A percentile compares a stretch with the other conserved stretches of the same genome.
These are phyloP conservation scores for Sisymbrium altissimum DNA, from an alignment of 345 rosid species.

Conservation along the genomic window DNA sequence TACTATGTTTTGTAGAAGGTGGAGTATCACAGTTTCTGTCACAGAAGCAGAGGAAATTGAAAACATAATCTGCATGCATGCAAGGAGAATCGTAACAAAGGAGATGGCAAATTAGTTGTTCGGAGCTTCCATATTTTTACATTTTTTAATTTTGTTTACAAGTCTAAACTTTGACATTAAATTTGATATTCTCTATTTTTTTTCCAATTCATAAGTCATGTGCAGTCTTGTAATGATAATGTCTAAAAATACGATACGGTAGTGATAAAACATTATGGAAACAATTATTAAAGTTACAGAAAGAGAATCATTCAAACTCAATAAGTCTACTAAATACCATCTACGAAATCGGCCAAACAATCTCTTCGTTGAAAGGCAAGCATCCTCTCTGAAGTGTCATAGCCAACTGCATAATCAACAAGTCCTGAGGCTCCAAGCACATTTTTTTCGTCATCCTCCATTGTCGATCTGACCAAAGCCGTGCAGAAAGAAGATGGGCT, in stretches of 20 bases:
- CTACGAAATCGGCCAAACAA: conserved; percentile 33
- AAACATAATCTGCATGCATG: too few species aligned
- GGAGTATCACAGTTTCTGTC: too few species aligned
- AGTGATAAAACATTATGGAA: not conserved
- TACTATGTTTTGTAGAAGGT: too few species aligned
- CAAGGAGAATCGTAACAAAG: too few species aligned
- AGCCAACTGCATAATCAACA: conserved; percentile 30
- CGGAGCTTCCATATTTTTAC: too few species aligned
- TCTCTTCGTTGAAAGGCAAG: conserved; percentile 29
- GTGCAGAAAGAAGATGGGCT: conserved; percentile 28
- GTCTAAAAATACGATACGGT: not conserved
- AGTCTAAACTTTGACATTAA: too few species aligned
- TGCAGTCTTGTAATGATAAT: not conserved
- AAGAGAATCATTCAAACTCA: not conserved
- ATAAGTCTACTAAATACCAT: conserved; percentile 22
- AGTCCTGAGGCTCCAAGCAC: conserved; percentile 36
- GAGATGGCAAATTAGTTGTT: too few species aligned
- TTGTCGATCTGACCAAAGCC: conserved; percentile 27
- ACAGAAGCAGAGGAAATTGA: too few species aligned
- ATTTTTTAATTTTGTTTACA: too few species aligned
- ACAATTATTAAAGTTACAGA: not conserved
- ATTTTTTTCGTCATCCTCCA: conserved; percentile 12
- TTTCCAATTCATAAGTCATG: too few species aligned
- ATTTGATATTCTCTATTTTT: too few species aligned
- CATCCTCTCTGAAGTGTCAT: conserved; percentile 22